Conservation (phyloP, 2,329 filamentous ascomycete genomes). For the Cercospora sp. region DNA sequence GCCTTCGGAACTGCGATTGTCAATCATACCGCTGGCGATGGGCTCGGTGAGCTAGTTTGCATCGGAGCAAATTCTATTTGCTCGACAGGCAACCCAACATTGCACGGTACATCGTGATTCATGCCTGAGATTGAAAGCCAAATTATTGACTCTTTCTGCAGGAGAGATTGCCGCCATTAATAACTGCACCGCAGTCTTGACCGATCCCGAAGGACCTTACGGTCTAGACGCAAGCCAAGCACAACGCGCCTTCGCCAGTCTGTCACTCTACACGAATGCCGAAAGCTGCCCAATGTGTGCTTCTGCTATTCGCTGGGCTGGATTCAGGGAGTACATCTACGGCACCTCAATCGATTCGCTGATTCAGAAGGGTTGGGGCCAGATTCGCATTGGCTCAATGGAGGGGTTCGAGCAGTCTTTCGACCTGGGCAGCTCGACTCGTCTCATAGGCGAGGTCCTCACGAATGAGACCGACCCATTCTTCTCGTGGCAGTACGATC, state of each 20-base stretch:
- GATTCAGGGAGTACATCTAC: constrained; percentile 58
- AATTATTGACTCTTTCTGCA: constrained; percentile 21
- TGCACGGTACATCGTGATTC: constrained; percentile 49
- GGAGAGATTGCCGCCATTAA: constrained; percentile 58
- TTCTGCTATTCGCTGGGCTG: constrained; percentile 57
- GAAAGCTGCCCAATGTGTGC: constrained; percentile 62
- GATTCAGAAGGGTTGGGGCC: constrained; percentile 52
- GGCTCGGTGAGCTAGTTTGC: constrained; percentile 52
- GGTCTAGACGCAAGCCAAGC: constrained; percentile 46
- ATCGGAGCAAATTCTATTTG: constrained; percentile 52
- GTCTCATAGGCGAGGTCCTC: constrained; percentile 50
- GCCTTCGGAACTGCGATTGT: constrained; percentile 59
- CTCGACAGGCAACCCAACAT: constrained; percentile 52
- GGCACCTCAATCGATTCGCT: constrained; percentile 54
- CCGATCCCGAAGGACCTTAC: constrained; percentile 49
- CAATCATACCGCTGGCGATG: constrained; percentile 52
- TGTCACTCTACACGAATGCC: constrained; percentile 60
- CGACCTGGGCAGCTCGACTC: constrained; percentile 42
- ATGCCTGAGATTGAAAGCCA: not conserved
- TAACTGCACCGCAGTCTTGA: constrained; percentile 55
- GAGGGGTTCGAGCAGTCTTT: constrained; percentile 52
- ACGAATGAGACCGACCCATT: constrained; percentile 56
- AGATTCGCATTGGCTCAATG: constrained; percentile 51
- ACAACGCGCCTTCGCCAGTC: constrained; percentile 47
- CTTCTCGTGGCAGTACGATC: constrained; percentile 58